Percentiles rank a stretch among this genome's conserved stretches.
These are phyloP conservation scores for Sarocladiaceae sp. DNA, from an alignment of 2,329 filamentous ascomycete genomes.

Conservation along the genomic window DNA sequence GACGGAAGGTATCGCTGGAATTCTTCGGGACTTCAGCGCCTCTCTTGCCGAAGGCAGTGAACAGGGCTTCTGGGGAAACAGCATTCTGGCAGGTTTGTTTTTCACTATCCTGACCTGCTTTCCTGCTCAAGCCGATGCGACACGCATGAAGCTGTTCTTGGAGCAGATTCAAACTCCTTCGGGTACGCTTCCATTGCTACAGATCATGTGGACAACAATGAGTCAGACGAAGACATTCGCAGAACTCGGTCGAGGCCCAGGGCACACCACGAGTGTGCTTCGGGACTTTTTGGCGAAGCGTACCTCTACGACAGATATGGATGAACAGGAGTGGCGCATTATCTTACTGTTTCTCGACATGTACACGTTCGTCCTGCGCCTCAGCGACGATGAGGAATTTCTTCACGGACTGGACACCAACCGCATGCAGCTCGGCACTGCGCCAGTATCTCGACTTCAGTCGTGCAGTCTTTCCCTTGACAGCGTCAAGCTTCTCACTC, in stretches of 20 bases:
- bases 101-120: constrained; percentile 82
- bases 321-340: constrained; percentile 70
- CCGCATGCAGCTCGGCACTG: constrained; percentile 10
- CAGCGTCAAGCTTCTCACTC: constrained; percentile 68
- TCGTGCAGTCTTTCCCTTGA: constrained; percentile 62
- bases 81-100: constrained; percentile 76
- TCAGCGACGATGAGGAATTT: constrained; percentile 97
- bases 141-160: constrained; percentile 88
- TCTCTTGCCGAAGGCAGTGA: constrained; percentile 23
- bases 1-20: constrained; percentile 60
- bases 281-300: constrained; percentile 23
- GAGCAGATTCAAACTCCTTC: constrained; percentile 26
- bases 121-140: constrained; percentile 73
- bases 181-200: constrained; percentile 51
- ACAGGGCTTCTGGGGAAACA: constrained; percentile 36
- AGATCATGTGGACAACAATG: constrained; percentile 74
- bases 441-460: constrained; percentile 38
- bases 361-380: constrained; percentile 84
- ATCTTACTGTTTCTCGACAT: constrained; percentile 88
- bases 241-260: constrained; percentile 24
- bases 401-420: constrained; percentile 43
- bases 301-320: constrained; percentile 11
- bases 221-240: constrained; percentile 35
- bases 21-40: constrained; percentile 27
- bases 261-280: constrained; percentile 22